Percentiles rank a stretch among this genome's conserved stretches.
These are phyloP conservation scores for Byssochlamys sp. DNA, from an alignment of 2,329 filamentous ascomycete species.

Conservation along the genomic window DNA sequence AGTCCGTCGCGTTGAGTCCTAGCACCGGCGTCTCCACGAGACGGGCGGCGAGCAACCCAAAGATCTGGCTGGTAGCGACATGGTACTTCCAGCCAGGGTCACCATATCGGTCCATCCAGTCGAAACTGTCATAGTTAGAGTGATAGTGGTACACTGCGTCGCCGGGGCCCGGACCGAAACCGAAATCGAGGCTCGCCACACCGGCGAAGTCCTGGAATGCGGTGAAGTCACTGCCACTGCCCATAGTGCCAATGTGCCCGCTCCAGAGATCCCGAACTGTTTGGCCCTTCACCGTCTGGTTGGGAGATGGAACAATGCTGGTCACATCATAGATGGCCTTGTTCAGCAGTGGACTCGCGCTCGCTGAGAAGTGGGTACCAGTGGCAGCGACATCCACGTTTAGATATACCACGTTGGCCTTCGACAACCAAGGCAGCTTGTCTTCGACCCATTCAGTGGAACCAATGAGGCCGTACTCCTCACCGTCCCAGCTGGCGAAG, in stretches of 20 bases:
- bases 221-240: constrained; percentile 64
- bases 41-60: constrained; percentile 52
- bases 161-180: constrained; percentile 40
- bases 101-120: constrained; percentile 73
- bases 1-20: constrained; percentile 55
- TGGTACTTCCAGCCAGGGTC: constrained; percentile 56
- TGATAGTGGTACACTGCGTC: constrained; percentile 65
- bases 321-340: constrained; percentile 61
- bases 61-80: constrained; percentile 54
- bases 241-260: constrained; percentile 55
- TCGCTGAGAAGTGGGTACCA: constrained; percentile 54
- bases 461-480: constrained; percentile 78
- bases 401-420: constrained; percentile 67
- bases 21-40: constrained; percentile 55
- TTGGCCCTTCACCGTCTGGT: constrained; percentile 61
- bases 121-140: constrained; percentile 71
- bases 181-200: constrained; percentile 55
- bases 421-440: constrained; percentile 68
- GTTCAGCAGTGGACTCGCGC: constrained; percentile 67
- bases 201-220: constrained; percentile 66
- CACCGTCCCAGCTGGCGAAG: constrained; percentile 75
- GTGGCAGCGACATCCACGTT: constrained; percentile 70
- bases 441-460: constrained; percentile 92
- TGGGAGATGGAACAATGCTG: constrained; percentile 56
- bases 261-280: constrained; percentile 62